A percentile compares a stretch with the other conserved stretches of the same genome.
Evolutionary conservation across 2,329 filamentous ascomycete species (phyloP).

Genomic region (Ophiostoma angusticollis): DNA sequence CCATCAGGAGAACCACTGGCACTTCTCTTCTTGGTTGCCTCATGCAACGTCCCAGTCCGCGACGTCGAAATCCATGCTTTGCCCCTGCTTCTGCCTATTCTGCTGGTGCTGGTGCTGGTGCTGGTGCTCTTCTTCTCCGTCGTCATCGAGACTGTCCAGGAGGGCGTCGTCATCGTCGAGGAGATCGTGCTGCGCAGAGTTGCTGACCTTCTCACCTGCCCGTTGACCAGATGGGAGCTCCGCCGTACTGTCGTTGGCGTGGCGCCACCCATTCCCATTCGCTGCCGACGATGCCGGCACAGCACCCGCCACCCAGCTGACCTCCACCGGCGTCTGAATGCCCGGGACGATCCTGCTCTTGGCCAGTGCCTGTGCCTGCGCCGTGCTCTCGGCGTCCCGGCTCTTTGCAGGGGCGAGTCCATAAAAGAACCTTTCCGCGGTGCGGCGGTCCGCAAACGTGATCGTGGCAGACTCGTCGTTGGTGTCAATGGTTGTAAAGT

Average conservation of each 20-base stretch:
- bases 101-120: background rate
- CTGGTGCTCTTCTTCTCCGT: background rate
- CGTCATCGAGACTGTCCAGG: background rate
- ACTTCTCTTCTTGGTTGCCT: no score
- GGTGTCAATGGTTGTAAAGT: slow-evolving; percentile 45
- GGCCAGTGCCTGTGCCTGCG: background rate
- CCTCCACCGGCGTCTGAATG: slow-evolving; percentile 47
- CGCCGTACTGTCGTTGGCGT: no score
- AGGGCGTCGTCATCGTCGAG: background rate
- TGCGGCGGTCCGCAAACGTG: slow-evolving; percentile 53
- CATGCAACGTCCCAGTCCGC: slow-evolving; percentile 36
- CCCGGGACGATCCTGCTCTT: slow-evolving; percentile 45
- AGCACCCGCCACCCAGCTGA: slow-evolving; percentile 42
- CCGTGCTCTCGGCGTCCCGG: background rate
- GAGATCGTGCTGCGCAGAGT: background rate
- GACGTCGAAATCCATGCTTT: slow-evolving; percentile 41
- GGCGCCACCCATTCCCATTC: no score
- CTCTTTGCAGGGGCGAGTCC: slow-evolving; percentile 28
- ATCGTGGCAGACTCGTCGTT: slow-evolving; percentile 37
- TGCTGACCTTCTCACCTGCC: slow-evolving; percentile 13
- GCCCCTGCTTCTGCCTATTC: slow-evolving; percentile 16
- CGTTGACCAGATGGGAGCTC: background rate
- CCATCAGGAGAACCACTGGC: no score
- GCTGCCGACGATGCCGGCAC: slow-evolving; percentile 4
- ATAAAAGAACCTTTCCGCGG: slow-evolving; percentile 58